Evolutionary conservation across 2,329 filamentous ascomycete genomes (phyloP), one percentile per base, ranked within the genome.

Genomic region (Phaeoacremonium minimum): DNA sequence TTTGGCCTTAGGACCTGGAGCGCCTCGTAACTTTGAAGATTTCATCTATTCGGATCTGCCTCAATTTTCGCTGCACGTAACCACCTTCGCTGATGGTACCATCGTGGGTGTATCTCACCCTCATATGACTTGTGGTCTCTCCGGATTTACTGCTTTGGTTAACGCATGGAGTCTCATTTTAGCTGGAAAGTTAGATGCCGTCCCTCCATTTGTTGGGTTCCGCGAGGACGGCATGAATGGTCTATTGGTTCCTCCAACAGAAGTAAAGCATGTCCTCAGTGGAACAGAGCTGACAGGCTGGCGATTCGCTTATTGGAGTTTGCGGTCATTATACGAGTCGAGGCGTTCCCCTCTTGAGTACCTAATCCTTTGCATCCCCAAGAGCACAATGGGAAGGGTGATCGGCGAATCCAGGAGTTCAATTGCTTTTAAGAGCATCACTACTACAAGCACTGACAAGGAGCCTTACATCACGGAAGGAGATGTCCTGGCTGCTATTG

Each of bases 1-100:
- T n/a, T n/a, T 26, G 45, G 28, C 40, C n/a, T n/a, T n/a, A n/a
- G n/a, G n/a, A 9, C 9, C 9, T 9, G n/a, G 22, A n/a, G n/a
- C n/a, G 22, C 22, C 22, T 9, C 9, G 9, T 9, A 26, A 9
- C n/a, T 26, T 64, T 5, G 47, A 53, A 5, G 61, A 68, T 39
- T 69, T 60, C 40, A 35, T 67, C 1, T 42, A 45, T 18, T 30
- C 47, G 5, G 66, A 71, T 43, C 44, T 37, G 13, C 67, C 67
- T 1, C 60, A 64, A 43, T 46, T 73, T 2, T 58, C 58, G 2
- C 48, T 72, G 5, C 63, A 67, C 32, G 53, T 73, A 16, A 57
- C 64, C 6, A 58, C 60, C 0, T 72, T 73, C 46, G 47, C 43
- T 2, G 60, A 73, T 43, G 55, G 56, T 5, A 73, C 69, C 0